Evolutionary conservation across 2,329 filamentous ascomycete species (phyloP), one percentile per base, ranked within the genome.

Genomic region (Alternaria longipes): DNA sequence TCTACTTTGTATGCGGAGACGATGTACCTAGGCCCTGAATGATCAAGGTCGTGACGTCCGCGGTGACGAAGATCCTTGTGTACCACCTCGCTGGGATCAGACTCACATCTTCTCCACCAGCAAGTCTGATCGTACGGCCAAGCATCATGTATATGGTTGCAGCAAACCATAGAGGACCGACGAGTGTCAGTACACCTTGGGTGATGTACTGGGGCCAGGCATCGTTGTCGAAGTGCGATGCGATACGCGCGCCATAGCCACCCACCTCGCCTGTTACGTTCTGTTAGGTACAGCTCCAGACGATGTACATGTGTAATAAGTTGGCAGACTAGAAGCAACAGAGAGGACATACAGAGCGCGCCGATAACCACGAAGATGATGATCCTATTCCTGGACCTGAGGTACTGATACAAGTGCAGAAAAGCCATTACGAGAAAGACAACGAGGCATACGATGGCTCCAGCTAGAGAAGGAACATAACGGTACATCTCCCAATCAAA

Each of bases 121-220:
- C 70, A 12, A 71, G 56, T 12, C 62, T 59, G 16, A 83, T 78
- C 3, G 81, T 73, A 24, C 80, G 77, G 3, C 79, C 76, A 3
- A 83, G 76, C 26, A 79, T 80, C 81, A 83, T 83, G 73, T 84
- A 83, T 26, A 84, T 75, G 0, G 80, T 79, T 0, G 81, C 82
- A 9, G 81, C 81, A 63, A 83, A 81, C 64, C 83, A 79, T 5
- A 81, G 75, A 2, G 82, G 81, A 1, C 81, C 80, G n/a, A 82
- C 60, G 1, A 84, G 77, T 22, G 82, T 68, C 18, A 82, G 71
- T 40, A 74, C 70, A n/a, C 78, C 78, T 65, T 82, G 79, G 11
- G 79, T 60, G 18, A 83, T 75, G 71, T 81, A 84, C 0, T 78
- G 78, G 5, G 66, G 75, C 63, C 82, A 74, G 22, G 68, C 59